phyloP scores from a whole-genome alignment of 768 basidiomycete genomes.

The Boletus barrowsii region DNA sequence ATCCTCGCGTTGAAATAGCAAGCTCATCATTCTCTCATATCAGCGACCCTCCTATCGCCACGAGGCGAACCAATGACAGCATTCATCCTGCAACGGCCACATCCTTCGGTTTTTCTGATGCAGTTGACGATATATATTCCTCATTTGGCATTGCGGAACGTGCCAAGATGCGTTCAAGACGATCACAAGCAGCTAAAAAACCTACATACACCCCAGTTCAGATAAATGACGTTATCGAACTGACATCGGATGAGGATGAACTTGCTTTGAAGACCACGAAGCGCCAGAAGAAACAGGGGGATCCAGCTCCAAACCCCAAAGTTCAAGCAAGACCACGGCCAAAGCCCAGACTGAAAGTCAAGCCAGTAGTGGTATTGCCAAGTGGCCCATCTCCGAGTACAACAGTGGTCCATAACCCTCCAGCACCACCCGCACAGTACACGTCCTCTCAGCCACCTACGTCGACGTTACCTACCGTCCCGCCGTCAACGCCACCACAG shows the following conservation, averaged over 20 bases:
- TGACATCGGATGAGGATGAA: slow-evolving; percentile 44
- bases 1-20: neutral
- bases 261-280: slow-evolving; percentile 31
- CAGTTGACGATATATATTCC: slow-evolving; percentile 17
- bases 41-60: slow-evolving; percentile 13
- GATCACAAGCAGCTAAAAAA: slow-evolving; percentile 19
- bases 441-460: slow-evolving; percentile 33
- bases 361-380: slow-evolving; percentile 7
- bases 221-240: slow-evolving; percentile 41
- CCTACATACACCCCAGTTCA: neutral
- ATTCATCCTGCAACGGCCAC: slow-evolving; percentile 16
- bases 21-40: slow-evolving; percentile 22
- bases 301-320: slow-evolving; percentile 28
- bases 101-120: slow-evolving; percentile 10
- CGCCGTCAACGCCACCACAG: slow-evolving; percentile 22
- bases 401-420: slow-evolving; percentile 18
- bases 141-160: slow-evolving; percentile 51
- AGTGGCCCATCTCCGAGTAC: slow-evolving; percentile 16
- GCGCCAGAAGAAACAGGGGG: slow-evolving; percentile 30
- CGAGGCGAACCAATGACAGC: slow-evolving; percentile 17
- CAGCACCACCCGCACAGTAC: slow-evolving; percentile 32
- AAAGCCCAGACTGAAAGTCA: slow-evolving; percentile 25
- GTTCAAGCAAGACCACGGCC: slow-evolving; percentile 23
- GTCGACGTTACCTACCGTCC: slow-evolving; percentile 30
- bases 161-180: slow-evolving; percentile 52